These are phyloP conservation scores for Boletus vermiculosoides DNA, from an alignment of 768 basidiomycete genomes.

Conservation along the genomic window DNA sequence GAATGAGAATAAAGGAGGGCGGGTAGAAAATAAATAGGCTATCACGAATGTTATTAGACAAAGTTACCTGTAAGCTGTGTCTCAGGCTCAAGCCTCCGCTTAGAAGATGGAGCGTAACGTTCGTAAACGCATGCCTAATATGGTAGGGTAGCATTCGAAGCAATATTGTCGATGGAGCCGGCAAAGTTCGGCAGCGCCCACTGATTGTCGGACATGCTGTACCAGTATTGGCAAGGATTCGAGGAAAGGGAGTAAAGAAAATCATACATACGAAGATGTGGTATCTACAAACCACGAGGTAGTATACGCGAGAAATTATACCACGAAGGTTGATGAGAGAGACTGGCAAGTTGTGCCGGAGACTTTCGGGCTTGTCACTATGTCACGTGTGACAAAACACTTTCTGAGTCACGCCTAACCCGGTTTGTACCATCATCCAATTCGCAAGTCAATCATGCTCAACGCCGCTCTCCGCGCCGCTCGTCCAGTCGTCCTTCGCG, in stretches of 20 bases:
- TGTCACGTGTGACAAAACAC: slow-evolving; percentile 26
- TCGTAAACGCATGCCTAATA: slow-evolving; percentile 34
- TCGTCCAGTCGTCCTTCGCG: slow-evolving; percentile 26
- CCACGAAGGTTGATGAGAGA: background rate
- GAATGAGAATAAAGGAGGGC: slow-evolving; percentile 7
- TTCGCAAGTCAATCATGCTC: slow-evolving; percentile 25
- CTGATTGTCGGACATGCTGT: background rate
- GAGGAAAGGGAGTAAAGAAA: background rate
- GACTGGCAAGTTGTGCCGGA: background rate
- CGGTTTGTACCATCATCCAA: slow-evolving; percentile 26
- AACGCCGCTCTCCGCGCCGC: slow-evolving; percentile 25
- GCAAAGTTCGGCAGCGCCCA: background rate
- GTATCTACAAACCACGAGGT: background rate
- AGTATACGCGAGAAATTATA: background rate
- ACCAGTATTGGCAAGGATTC: too few species aligned
- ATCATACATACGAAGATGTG: background rate
- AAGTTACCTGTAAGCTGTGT: background rate
- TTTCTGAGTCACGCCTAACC: slow-evolving; percentile 28
- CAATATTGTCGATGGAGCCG: background rate
- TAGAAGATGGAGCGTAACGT: slow-evolving; percentile 21
- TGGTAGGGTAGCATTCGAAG: slow-evolving; percentile 10
- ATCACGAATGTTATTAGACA: slow-evolving; percentile 1
- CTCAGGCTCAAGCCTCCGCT: slow-evolving; percentile 10
- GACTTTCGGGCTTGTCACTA: slow-evolving; percentile 1
- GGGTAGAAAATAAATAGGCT: slow-evolving; percentile 19